These are phyloP conservation scores for Yamadazyma aaseri DNA, from an alignment of 1,139 yeast species.

Conservation along the genomic window DNA sequence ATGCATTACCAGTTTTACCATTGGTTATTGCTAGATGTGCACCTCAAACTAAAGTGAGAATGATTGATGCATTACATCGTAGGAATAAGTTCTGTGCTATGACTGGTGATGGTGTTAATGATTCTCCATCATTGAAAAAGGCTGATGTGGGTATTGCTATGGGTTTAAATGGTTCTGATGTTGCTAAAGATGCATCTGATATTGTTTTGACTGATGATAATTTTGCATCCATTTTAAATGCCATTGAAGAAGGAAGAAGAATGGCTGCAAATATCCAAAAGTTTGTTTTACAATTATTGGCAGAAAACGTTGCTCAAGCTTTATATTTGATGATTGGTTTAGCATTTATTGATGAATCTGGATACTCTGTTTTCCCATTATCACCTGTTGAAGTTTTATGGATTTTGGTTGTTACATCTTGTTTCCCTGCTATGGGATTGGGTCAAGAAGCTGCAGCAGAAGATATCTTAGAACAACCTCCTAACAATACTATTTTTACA, in stretches of 20 bases:
- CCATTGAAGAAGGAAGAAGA: constrained; percentile 80
- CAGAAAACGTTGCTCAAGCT: constrained; percentile 80
- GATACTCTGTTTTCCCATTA: constrained; percentile 69
- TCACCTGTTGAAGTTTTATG: constrained; percentile 80
- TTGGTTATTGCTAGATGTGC: constrained; percentile 84
- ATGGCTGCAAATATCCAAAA: constrained; percentile 81
- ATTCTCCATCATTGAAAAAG: constrained; percentile 75
- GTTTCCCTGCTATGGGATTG: constrained; percentile 87
- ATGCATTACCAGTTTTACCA: constrained; percentile 67
- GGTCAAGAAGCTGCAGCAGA: constrained; percentile 69
- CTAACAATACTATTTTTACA: constrained; percentile 64
- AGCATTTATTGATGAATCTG: constrained; percentile 60
- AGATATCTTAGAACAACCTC: constrained; percentile 66
- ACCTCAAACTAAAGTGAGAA: constrained; percentile 80
- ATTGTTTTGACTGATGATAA: constrained; percentile 74
- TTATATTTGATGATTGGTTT: constrained; percentile 68
- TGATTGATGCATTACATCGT: constrained; percentile 81
- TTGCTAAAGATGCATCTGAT: constrained; percentile 79
- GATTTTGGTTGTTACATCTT: constrained; percentile 76
- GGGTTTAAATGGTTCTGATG: constrained; percentile 82
- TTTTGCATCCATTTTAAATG: constrained; percentile 73
- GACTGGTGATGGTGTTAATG: constrained; percentile 91
- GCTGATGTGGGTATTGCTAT: constrained; percentile 89
- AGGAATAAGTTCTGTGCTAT: constrained; percentile 71
- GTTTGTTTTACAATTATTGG: constrained; percentile 75